phyloP scores from a whole-genome alignment of 495 filamentous ascomycete genomes.

The Aspergillus bertholletiae region DNA sequence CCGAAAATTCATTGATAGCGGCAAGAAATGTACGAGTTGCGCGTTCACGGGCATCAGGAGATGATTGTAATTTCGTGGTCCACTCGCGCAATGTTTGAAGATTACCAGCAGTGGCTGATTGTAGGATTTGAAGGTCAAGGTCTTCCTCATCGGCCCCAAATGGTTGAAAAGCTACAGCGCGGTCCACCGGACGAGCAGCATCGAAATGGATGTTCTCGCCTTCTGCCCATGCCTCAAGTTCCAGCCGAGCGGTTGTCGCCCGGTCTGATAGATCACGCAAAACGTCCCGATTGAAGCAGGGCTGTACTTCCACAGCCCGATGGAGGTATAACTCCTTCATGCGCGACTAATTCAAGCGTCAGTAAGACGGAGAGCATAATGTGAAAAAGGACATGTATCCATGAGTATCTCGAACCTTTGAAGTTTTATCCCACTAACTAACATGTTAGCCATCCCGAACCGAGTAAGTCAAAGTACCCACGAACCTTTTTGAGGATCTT shows the following conservation, averaged over 20 bases:
- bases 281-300: conserved; percentile 94
- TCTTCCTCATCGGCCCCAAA: conserved; percentile 78
- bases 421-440: conserved; percentile 91
- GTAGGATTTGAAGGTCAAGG: conserved; percentile 81
- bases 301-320: conserved; percentile 93
- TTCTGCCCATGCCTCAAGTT: conserved; percentile 94
- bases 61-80: conserved; percentile 50
- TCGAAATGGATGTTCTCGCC: conserved; percentile 87
- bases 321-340: conserved; percentile 97
- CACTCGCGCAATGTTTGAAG: conserved; percentile 58
- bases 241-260: conserved; percentile 86
- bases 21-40: conserved; percentile 86
- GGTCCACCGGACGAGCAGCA: conserved; percentile 53
- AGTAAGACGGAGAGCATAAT: conserved; percentile 8
- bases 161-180: conserved; percentile 59
- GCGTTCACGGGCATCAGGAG: conserved; percentile 61
- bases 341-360: conserved; percentile 59
- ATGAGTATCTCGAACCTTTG: conserved; percentile 58
- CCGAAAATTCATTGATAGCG: conserved; percentile 79
- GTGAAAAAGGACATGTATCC: not conserved
- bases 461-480: conserved; percentile 4
- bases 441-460: conserved; percentile 20
- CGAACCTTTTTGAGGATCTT: conserved; percentile 95
- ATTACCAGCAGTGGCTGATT: conserved; percentile 78
- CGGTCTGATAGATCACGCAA: conserved; percentile 96